Base-by-base conservation (phyloP, 768 basidiomycete genomes). In the Tylopilus intermedius region DNA sequence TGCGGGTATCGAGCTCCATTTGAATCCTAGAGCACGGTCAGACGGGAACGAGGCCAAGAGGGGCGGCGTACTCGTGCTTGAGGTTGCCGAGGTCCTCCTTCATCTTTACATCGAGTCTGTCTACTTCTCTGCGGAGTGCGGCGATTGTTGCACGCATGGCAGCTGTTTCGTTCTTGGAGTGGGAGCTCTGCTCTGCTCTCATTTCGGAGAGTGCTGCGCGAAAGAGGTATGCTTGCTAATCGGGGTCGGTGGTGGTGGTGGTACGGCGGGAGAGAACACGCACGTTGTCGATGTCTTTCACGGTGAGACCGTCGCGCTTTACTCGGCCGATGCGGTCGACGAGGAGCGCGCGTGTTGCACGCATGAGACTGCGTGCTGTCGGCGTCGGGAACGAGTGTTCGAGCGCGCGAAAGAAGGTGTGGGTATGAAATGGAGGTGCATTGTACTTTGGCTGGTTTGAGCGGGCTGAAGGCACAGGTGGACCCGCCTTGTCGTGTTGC, bases 1-100 rank as follows among this genome's bases (percentile, higher is more conserved):
- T 97, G 52, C 95, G 79, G 56, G 84, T 93, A 62, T 95, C 92
- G 54, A 97, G 77, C 51, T 99, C 96, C 84, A 98, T 93, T 69
- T 97, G 94, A 47, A 94, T 90, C 63, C 94, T 96, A 54, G 9
- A 13, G 27, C 14, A 37, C 47, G 30, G 45, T 56, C 30, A n/a
- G 15, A 47, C 7, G n/a, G 37, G 4, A 22, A 33, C n/a, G 35
- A 29, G 33, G 39, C 32, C 2, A 18, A 45, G 4, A 4, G 41
- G 8, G 22, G 22, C 40, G 43, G 81, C 87, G 50, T 59, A 95
- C 94, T 98, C 94, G 63, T 97, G 94, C 70, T 90, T 93, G 60
- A 99, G 75, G 42, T 80, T 87, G 14, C 80, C 83, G 22, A 98
- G 72, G 57, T 94, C 91, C 68, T 96, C 93, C 72, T 94, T 95